Percentiles rank a stretch among this genome's conserved stretches.
These are phyloP conservation scores for Phellopilus nigrolimitatus DNA, from an alignment of 1,284 basidiomycete species.

Conservation along the genomic window DNA sequence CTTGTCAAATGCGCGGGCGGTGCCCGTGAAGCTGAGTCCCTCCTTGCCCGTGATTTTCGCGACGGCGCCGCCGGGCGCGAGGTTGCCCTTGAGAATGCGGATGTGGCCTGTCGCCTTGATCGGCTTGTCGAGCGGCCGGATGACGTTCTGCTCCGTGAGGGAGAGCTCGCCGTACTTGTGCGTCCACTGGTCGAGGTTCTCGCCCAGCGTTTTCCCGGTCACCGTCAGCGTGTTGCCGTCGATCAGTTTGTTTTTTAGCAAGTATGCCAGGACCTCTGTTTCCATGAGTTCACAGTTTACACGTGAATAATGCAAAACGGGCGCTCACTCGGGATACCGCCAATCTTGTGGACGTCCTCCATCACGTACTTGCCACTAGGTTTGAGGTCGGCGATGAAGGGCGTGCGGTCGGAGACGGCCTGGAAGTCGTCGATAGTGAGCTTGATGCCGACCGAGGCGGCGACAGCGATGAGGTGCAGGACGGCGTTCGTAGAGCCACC, in stretches of 20 bases:
- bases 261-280: conserved; percentile 75
- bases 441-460: conserved; percentile 81
- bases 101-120: conserved; percentile 88
- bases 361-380: conserved; percentile 89
- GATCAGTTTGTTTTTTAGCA: conserved; percentile 78
- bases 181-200: conserved; percentile 84
- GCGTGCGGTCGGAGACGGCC: conserved; percentile 75
- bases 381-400: conserved; percentile 88
- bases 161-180: conserved; percentile 74
- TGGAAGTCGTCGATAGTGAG: conserved; percentile 87
- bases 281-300: too few species aligned
- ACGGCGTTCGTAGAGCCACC: conserved; percentile 94
- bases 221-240: conserved; percentile 86
- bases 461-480: conserved; percentile 85
- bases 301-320: too few species aligned
- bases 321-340: conserved; percentile 78
- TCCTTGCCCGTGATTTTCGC: conserved; percentile 95
- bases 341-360: conserved; percentile 87
- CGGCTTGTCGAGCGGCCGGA: conserved; percentile 79
- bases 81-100: conserved; percentile 77
- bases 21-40: conserved; percentile 79
- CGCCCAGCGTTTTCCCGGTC: conserved; percentile 81
- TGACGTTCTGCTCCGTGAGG: conserved; percentile 71
- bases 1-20: conserved; percentile 78
- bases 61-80: conserved; percentile 92